Conservation (phyloP, 352 stramenopile species). For the Pythium phragmiticola region DNA sequence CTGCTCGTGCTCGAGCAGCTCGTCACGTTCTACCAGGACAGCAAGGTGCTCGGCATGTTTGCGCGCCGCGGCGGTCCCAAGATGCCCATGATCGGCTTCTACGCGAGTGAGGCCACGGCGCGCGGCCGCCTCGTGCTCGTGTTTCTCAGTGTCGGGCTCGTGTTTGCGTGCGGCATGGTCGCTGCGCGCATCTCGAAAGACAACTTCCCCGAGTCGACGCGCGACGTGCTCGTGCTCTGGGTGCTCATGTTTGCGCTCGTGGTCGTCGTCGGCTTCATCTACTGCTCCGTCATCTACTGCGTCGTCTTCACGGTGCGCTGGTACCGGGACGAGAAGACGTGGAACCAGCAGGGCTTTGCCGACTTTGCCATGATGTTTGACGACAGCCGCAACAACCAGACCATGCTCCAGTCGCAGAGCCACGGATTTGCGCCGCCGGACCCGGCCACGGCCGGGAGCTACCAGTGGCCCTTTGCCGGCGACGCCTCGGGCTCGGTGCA, state of each 20-base stretch:
- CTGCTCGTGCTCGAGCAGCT: constrained; percentile 48
- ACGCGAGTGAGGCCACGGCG: constrained; percentile 32
- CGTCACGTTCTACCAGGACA: constrained; percentile 63
- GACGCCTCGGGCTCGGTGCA: constrained; percentile 16
- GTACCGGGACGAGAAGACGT: constrained; percentile 27
- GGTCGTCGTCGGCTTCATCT: constrained; percentile 42
- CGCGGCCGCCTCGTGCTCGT: constrained; percentile 41
- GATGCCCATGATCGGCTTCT: constrained; percentile 34
- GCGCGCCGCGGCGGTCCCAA: constrained; percentile 34
- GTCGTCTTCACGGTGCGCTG: constrained; percentile 48
- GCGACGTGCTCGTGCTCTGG: constrained; percentile 42
- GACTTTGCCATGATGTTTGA: constrained; percentile 23
- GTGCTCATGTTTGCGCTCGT: constrained; percentile 44
- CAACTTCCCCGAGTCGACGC: constrained; percentile 39
- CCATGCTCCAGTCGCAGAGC: constrained; percentile 5
- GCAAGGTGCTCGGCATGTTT: constrained; percentile 45
- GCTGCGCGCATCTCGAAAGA: constrained; percentile 33
- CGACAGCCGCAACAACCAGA: constrained; percentile 11
- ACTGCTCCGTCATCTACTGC: constrained; percentile 38
- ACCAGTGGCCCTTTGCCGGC: constrained; percentile 13
- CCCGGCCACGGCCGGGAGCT: constrained; percentile 6
- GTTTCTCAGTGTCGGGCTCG: constrained; percentile 31
- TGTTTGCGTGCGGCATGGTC: constrained; percentile 39
- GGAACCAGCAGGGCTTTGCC: constrained; percentile 10
- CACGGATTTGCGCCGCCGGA: background rate